Base-by-base conservation (phyloP, 345 rosid genomes). In the Xanthoceras sorbifolium region DNA sequence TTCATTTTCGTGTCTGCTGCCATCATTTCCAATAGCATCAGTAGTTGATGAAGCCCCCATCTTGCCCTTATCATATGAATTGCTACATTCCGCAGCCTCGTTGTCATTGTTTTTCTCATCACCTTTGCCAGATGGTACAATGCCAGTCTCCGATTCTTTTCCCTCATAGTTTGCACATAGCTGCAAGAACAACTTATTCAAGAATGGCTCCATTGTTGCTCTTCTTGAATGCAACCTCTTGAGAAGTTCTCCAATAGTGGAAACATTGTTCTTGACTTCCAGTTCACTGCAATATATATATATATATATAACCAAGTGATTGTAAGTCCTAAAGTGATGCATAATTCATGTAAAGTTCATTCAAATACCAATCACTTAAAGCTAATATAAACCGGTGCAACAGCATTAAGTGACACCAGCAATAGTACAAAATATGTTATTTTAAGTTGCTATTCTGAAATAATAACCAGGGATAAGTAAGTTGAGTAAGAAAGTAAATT, bases 171-270 rank as follows among this genome's bases (percentile, higher is more conserved):
- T 69, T 50, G 23, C 40, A 42, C 63, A 66, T 9, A 73, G 55
- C 36, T 77, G 71, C 59, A 67, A 28, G 50, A 28, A 32, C 25
- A 71, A 34, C 34, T 77, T 76, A 65, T 26, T 25, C 59, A 80
- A 34, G 10, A 72, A 63, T n/a, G 69, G 48, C 50, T 80, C 75
- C 26, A 76, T 6, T 40, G 23, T 40, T 23, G 74, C 34, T 70
- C 72, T 77, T 66, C 74, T 71, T 64, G 74, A 59, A 44, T 59
- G 77, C 60, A 80, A 6, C 72, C 62, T 69, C 44, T 32, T 75
- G 32, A 59, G 17, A 61, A 78, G 75, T 68, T 76, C 82, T 68
- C 32, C 32, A 0, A 80, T 25, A 18, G n/a, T 66, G 18, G 80
- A 23, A 42, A 73, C 14, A 31, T 26, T 40, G 8, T 29, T 60